Percentiles rank a stretch among this genome's conserved stretches.
phyloP scores from a whole-genome alignment of 495 filamentous ascomycete species.

The Trypethelium eluteriae region DNA sequence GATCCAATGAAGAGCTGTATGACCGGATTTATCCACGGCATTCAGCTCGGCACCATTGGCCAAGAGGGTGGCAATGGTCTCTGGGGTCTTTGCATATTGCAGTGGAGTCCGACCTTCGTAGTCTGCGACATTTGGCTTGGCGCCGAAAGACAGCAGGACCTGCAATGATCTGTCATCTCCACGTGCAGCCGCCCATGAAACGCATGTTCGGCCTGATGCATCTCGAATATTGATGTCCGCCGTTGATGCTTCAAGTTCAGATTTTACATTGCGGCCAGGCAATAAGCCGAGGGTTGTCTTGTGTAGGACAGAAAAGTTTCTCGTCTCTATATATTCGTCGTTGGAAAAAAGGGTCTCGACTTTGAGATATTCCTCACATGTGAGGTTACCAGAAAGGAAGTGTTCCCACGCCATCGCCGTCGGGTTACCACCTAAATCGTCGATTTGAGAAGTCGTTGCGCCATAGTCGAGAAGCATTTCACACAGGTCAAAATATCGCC shows the following conservation, averaged over 20 bases:
- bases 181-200: constrained; percentile 4
- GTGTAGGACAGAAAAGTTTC: constrained; percentile 6
- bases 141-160: not conserved
- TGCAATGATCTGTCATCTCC: not conserved
- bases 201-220: constrained; percentile 4
- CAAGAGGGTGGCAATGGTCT: constrained; percentile 2
- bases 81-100: constrained; percentile 4
- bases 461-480: constrained; percentile 2
- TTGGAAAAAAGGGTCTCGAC: constrained; percentile 5
- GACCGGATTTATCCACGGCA: constrained; percentile 7
- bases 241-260: constrained; percentile 7
- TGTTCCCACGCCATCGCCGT: constrained; percentile 12
- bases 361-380: constrained; percentile 1
- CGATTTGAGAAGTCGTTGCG: constrained; percentile 3
- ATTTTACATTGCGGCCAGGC: not conserved
- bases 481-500: constrained; percentile 4
- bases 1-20: constrained; percentile 9
- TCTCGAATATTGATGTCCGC: constrained; percentile 3
- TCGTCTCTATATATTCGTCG: not conserved
- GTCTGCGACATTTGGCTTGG: constrained; percentile 5
- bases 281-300: constrained; percentile 3
- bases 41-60: constrained; percentile 8
- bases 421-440: constrained; percentile 2
- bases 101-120: not conserved
- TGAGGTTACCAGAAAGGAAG: constrained; percentile 7